Base-by-base conservation (phyloP, 495 filamentous ascomycete species). In the Trichocladium uniseriatum region DNA sequence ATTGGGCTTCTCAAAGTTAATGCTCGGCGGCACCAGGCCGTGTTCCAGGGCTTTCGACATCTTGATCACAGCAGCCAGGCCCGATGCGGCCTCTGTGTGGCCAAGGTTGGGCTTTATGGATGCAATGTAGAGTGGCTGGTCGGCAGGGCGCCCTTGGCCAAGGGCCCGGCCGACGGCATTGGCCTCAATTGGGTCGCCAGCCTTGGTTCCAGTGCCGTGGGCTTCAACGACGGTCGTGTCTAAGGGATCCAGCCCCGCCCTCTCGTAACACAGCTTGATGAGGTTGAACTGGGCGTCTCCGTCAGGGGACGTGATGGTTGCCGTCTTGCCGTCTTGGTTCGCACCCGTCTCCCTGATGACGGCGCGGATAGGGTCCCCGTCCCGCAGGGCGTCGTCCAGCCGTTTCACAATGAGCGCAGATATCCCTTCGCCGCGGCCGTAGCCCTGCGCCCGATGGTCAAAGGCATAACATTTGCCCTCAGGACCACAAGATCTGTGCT, bases 91-190 rank as follows among this genome's bases (percentile, higher is more conserved):
- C 53, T 81, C 79, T 2, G 66, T 34, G 56, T 83, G 80, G 2
- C 79, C 78, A 9, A 81, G 69, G 43, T 78, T 78, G 0, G 71
- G 70, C 53, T 82, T 81, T 0, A 80, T 62, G 0, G 77, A 76
- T 1, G 69, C 74, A 4, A 73, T 58, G 13, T 49, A 47, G 1
- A 64, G 9, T 29, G 8, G 75, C 77, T 60, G 21, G 3, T 38
- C n/a, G 13, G 22, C 21, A 9, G 16, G n/a, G 14, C 0, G 67
- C 59, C 49, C 83, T 79, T 32, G 14, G 2, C 29, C 42, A 22
- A 60, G 56, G 5, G 53, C 49, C 1, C 24, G 1, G 10, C 28
- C 54, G 13, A 73, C 56, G 1, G 69, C 66, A 1, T 27, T 7
- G 1, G 59, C 54, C 51, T 79, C 73, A 2, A 46, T 44, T 0